Evolutionary conservation across 495 filamentous ascomycete species (phyloP).

Genomic region (Podospora sp.): DNA sequence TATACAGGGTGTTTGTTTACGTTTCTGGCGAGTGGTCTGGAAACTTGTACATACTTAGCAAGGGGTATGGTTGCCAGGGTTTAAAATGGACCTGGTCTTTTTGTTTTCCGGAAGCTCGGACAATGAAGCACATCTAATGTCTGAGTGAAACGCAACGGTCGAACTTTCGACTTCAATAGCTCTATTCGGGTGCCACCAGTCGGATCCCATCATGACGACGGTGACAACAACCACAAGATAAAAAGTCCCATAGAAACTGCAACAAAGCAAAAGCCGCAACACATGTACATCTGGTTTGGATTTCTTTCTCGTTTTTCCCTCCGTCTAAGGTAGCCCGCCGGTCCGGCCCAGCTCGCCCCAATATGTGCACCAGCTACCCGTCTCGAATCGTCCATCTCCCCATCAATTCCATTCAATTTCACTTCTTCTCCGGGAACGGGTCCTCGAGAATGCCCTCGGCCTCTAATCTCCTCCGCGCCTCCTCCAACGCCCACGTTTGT

Average conservation of each 20-base stretch:
- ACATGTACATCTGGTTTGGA: slow-evolving; percentile 12
- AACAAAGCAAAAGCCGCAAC: slow-evolving; percentile 7
- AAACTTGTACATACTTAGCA: slow-evolving; percentile 17
- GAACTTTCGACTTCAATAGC: background rate
- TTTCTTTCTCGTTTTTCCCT: background rate
- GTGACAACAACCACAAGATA: background rate
- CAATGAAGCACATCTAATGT: background rate
- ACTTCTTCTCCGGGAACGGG: slow-evolving; percentile 52
- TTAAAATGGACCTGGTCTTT: slow-evolving; percentile 5
- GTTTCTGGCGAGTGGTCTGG: background rate
- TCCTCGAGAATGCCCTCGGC: slow-evolving; percentile 91
- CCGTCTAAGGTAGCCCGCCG: slow-evolving; percentile 9
- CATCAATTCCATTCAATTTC: slow-evolving; percentile 12
- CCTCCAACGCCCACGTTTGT: slow-evolving; percentile 98
- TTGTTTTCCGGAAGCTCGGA: background rate
- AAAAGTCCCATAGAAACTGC: slow-evolving; percentile 5
- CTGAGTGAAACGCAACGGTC: background rate
- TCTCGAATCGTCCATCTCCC: background rate
- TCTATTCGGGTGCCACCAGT: background rate
- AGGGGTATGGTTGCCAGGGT: slow-evolving; percentile 10
- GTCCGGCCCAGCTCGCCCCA: background rate
- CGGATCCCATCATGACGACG: background rate
- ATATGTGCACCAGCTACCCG: background rate
- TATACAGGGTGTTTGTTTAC: background rate
- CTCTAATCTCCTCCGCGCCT: slow-evolving; percentile 90